phyloP scores from a whole-genome alignment of 1,284 basidiomycete genomes.

The Volvariella volvacea region DNA sequence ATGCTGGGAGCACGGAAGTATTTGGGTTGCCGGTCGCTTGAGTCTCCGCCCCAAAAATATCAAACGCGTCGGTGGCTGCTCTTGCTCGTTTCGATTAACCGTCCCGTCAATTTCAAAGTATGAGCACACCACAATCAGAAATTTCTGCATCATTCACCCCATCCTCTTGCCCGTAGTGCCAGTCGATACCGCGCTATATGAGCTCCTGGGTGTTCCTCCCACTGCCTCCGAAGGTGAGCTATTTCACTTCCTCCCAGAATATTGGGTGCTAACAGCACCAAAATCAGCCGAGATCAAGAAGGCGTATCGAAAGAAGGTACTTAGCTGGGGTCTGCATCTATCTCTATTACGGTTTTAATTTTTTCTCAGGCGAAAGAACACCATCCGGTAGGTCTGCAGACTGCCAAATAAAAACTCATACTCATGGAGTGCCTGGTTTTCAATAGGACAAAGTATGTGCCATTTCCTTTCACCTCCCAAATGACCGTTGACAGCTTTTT shows the following conservation, averaged over 20 bases:
- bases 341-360: constrained; percentile 19
- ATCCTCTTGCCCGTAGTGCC: constrained; percentile 42
- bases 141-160: constrained; percentile 1
- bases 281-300: constrained; percentile 79
- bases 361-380: constrained; percentile 73
- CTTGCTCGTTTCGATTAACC: not conserved
- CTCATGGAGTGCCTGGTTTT: not conserved
- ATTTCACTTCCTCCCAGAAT: constrained; percentile 3
- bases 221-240: constrained; percentile 62
- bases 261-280: constrained; percentile 11
- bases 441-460: constrained; percentile 16
- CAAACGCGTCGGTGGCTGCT: constrained; percentile 11
- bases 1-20: too few relatives aligned
- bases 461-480: not conserved
- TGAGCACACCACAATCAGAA: not conserved
- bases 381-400: constrained; percentile 66
- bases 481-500: not conserved
- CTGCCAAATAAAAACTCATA: constrained; percentile 1
- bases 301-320: constrained; percentile 86
- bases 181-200: constrained; percentile 72
- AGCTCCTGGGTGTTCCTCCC: constrained; percentile 67
- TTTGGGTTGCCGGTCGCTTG: not conserved
- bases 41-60: constrained; percentile 23
- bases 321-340: constrained; percentile 6
- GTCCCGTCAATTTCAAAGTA: not conserved